phyloP scores from a whole-genome alignment of 495 filamentous ascomycete species.

The Neurospora discreta region DNA sequence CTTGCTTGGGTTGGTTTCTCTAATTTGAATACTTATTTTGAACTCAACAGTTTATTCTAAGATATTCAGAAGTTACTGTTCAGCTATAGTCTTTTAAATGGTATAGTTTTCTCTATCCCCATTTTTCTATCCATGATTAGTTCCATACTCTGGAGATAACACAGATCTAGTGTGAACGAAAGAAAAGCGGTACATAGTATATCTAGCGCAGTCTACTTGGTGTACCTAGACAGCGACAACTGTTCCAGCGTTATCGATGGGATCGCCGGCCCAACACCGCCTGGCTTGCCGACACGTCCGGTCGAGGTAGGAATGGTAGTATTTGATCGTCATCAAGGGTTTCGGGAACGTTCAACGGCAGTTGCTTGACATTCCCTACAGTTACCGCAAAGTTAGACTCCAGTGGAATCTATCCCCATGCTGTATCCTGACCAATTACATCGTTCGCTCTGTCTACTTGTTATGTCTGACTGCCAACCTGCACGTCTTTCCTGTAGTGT shows the following conservation, averaged over 20 bases:
- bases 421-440: no score
- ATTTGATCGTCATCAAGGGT: background rate
- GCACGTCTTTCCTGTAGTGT: no score
- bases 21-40: no score
- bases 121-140: no score
- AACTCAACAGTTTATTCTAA: no score
- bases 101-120: no score
- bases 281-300: background rate
- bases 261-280: background rate
- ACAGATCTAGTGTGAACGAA: background rate
- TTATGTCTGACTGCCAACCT: no score
- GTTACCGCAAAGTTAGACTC: background rate
- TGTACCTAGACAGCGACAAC: background rate
- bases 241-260: background rate
- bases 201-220: no score
- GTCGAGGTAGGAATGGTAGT: background rate
- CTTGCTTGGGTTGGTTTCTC: no score
- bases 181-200: background rate
- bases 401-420: background rate
- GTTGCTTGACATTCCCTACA: background rate
- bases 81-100: no score
- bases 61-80: no score
- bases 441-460: no score
- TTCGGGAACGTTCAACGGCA: background rate
- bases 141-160: background rate